A percentile compares a stretch with the other conserved stretches of the same genome.
Conservation (phyloP, 345 rosid species). For the Eucalyptus regnans region DNA sequence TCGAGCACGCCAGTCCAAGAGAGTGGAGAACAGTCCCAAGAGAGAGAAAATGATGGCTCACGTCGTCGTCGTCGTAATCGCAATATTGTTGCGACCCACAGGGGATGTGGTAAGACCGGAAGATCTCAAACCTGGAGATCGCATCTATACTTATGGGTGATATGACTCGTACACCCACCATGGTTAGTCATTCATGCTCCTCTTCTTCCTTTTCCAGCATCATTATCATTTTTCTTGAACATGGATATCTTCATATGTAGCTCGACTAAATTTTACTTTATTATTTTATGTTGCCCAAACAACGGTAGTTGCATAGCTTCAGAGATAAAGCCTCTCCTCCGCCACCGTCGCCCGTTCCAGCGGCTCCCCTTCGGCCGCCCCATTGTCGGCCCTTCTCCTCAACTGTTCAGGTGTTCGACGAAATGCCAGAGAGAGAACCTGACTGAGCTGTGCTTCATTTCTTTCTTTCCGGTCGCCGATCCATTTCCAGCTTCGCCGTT, state of each 20-base stretch:
- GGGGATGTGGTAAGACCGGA: background rate
- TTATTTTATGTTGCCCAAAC: background rate
- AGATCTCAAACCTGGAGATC: background rate
- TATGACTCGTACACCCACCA: background rate
- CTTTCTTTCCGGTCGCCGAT: background rate
- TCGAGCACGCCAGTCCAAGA: too few species aligned
- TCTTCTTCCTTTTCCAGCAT: background rate
- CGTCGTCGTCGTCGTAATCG: background rate
- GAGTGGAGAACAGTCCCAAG: too few species aligned
- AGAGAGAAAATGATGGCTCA: background rate
- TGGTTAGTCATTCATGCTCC: background rate
- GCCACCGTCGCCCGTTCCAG: too few species aligned
- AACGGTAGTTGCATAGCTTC: background rate
- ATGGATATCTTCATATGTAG: background rate
- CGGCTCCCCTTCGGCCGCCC: too few species aligned
- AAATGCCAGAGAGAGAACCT: background rate
- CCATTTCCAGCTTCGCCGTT: background rate
- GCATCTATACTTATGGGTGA: background rate
- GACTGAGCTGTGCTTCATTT: background rate
- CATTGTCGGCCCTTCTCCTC: too few species aligned
- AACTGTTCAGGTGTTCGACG: background rate
- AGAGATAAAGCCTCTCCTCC: background rate
- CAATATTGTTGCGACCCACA: background rate
- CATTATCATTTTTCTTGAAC: background rate
- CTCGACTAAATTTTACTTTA: background rate